A percentile compares a stretch with the other conserved stretches of the same genome.
Evolutionary conservation across 192 early-diverging fungal genomes (phyloP).

Genomic region (Backusella morwellensis): DNA sequence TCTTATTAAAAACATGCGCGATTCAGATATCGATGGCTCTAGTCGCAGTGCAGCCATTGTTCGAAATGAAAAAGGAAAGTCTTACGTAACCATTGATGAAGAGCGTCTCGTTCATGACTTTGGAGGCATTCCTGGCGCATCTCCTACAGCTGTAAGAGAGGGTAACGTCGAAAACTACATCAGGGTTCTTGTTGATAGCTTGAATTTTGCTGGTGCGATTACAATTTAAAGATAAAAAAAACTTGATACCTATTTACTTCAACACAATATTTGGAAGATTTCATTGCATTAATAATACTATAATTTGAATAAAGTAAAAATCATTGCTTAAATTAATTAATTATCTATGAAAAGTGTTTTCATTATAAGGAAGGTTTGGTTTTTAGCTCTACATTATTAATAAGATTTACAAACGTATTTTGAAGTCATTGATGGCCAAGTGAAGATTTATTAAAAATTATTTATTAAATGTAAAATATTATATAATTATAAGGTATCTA

Average conservation of each 20-base stretch:
- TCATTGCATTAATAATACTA: not conserved
- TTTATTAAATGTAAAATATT: not conserved
- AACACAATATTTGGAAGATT: not conserved
- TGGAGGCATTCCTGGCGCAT: constrained; percentile 22
- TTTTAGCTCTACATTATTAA: not conserved
- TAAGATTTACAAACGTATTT: no score
- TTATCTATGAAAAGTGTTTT: no score
- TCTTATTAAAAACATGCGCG: constrained; percentile 30
- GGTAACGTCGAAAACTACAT: constrained; percentile 17
- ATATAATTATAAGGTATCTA: not conserved
- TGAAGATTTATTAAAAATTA: not conserved
- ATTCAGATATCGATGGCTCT: constrained; percentile 29
- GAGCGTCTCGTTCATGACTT: constrained; percentile 7
- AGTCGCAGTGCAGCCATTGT: constrained; percentile 30
- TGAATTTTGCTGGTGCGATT: constrained; percentile 19
- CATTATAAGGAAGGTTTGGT: not conserved
- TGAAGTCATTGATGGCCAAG: not conserved
- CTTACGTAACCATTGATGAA: constrained; percentile 23
- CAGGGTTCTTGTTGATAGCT: constrained; percentile 21
- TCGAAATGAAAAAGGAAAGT: constrained; percentile 24
- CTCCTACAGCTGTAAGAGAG: not conserved
- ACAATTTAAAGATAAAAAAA: not conserved
- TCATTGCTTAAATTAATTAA: no score
- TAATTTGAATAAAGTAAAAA: not conserved
- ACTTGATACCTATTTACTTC: not conserved